phyloP scores from a whole-genome alignment of 495 filamentous ascomycete genomes.

The Xylaria castorea region DNA sequence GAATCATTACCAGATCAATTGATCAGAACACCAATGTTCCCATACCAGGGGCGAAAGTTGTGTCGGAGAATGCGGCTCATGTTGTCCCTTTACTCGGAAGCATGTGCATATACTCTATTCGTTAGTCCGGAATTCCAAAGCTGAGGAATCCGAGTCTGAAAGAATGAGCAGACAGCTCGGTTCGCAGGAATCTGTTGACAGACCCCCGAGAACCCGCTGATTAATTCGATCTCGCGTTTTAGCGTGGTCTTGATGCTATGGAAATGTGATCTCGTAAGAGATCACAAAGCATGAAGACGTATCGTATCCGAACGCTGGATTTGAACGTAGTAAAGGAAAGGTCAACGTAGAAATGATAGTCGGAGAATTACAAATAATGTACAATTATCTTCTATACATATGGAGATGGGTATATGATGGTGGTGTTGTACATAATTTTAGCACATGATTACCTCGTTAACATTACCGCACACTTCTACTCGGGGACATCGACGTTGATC shows the following conservation, averaged over 20 bases:
- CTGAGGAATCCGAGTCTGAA: conserved; percentile 59
- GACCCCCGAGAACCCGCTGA: conserved; percentile 34
- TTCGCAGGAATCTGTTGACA: conserved; percentile 29
- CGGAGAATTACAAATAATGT: conserved; percentile 2
- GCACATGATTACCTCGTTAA: conserved; percentile 31
- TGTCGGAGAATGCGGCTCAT: background rate
- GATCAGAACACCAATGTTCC: background rate
- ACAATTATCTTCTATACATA: conserved; percentile 31
- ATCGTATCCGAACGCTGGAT: conserved; percentile 58
- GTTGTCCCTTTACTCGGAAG: conserved; percentile 12
- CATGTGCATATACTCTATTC: conserved; percentile 53
- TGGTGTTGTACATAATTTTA: conserved; percentile 46
- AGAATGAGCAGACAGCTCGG: conserved; percentile 52
- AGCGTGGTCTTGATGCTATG: conserved; percentile 57
- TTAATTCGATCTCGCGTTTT: conserved; percentile 55
- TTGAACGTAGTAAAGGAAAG: background rate
- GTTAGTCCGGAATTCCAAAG: conserved; percentile 61
- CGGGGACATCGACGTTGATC: conserved; percentile 55
- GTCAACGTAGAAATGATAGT: background rate
- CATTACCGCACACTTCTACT: conserved; percentile 29
- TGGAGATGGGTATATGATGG: conserved; percentile 53
- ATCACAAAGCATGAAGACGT: conserved; percentile 53
- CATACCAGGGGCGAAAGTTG: background rate
- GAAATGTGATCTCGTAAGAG: conserved; percentile 27
- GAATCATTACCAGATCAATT: background rate